phyloP scores from a whole-genome alignment of 768 basidiomycete species.

The Podaxis mareebaensis region DNA sequence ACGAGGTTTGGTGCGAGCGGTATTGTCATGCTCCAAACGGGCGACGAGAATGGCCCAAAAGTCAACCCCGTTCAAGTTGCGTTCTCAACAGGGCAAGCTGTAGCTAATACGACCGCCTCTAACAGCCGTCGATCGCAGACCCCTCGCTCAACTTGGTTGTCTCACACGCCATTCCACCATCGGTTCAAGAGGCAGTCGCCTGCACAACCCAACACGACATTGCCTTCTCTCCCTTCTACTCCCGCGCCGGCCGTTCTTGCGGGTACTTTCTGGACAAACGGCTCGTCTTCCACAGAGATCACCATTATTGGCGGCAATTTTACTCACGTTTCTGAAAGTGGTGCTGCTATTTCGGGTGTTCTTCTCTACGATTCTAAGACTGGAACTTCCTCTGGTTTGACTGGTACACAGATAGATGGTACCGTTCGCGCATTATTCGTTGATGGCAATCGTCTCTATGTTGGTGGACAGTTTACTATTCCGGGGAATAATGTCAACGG shows the following conservation, averaged over 20 bases:
- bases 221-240: slow-evolving; percentile 57
- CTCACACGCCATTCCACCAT: slow-evolving; percentile 42
- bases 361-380: slow-evolving; percentile 69
- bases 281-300: slow-evolving; percentile 59
- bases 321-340: slow-evolving; percentile 48
- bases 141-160: slow-evolving; percentile 48
- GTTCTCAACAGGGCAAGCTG: slow-evolving; percentile 42
- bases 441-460: slow-evolving; percentile 64
- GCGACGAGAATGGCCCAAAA: slow-evolving; percentile 50
- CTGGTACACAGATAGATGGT: slow-evolving; percentile 68
- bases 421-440: slow-evolving; percentile 78
- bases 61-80: slow-evolving; percentile 64
- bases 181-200: slow-evolving; percentile 56
- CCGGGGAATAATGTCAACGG: slow-evolving; percentile 59
- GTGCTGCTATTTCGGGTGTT: slow-evolving; percentile 48
- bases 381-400: slow-evolving; percentile 50
- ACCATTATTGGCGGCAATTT: slow-evolving; percentile 92
- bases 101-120: slow-evolving; percentile 29
- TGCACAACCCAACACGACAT: slow-evolving; percentile 34
- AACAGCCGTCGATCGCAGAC: slow-evolving; percentile 40
- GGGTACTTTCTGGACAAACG: slow-evolving; percentile 89
- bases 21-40: slow-evolving; percentile 76
- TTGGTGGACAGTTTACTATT: slow-evolving; percentile 84
- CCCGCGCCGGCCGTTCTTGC: slow-evolving; percentile 81
- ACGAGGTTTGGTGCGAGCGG: slow-evolving; percentile 74